A percentile compares a stretch with the other conserved stretches of the same genome.
Conservation (phyloP, 352 stramenopile genomes). For the Globisporangium recalcitrans region DNA sequence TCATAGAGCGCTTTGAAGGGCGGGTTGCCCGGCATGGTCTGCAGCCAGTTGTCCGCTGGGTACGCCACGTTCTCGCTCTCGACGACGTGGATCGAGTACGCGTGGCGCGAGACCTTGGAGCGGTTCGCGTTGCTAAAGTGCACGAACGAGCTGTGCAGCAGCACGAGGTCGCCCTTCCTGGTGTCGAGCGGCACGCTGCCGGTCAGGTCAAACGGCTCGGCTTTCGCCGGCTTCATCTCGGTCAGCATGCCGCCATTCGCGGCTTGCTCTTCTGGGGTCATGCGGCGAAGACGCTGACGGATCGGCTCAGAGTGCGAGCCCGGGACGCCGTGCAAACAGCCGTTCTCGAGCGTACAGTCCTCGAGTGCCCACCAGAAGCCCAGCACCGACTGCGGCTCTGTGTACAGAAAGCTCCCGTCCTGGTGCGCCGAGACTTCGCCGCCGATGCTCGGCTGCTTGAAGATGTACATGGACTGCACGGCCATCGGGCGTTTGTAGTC, state of each 20-base stretch:
- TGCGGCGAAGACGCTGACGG: conserved; percentile 81
- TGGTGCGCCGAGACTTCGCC: conserved; percentile 94
- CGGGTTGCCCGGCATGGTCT: conserved; percentile 67
- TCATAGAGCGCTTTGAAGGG: conserved; percentile 67
- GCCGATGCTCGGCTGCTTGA: conserved; percentile 93
- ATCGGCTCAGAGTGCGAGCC: conserved; percentile 88
- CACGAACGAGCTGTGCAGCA: conserved; percentile 91
- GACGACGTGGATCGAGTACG: conserved; percentile 95
- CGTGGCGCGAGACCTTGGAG: conserved; percentile 85
- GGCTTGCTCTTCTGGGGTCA: conserved; percentile 39
- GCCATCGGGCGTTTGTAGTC: conserved; percentile 86
- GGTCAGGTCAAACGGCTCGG: conserved; percentile 52
- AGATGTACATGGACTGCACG: conserved; percentile 97
- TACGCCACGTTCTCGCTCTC: conserved; percentile 87
- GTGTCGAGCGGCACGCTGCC: conserved; percentile 66
- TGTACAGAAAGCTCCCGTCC: conserved; percentile 96
- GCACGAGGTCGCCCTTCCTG: conserved; percentile 91
- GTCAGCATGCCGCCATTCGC: conserved; percentile 37
- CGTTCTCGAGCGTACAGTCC: conserved; percentile 93
- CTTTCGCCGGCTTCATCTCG: conserved; percentile 50
- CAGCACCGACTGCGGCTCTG: conserved; percentile 91
- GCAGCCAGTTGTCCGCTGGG: conserved; percentile 91
- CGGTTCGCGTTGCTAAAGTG: conserved; percentile 94
- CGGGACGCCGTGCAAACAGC: conserved; percentile 91
- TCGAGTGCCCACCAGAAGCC: conserved; percentile 95